A percentile compares a stretch with the other conserved stretches of the same genome.
Conservation (phyloP, 352 stramenopile species). For the Phytophthora macrochlamydospora region DNA sequence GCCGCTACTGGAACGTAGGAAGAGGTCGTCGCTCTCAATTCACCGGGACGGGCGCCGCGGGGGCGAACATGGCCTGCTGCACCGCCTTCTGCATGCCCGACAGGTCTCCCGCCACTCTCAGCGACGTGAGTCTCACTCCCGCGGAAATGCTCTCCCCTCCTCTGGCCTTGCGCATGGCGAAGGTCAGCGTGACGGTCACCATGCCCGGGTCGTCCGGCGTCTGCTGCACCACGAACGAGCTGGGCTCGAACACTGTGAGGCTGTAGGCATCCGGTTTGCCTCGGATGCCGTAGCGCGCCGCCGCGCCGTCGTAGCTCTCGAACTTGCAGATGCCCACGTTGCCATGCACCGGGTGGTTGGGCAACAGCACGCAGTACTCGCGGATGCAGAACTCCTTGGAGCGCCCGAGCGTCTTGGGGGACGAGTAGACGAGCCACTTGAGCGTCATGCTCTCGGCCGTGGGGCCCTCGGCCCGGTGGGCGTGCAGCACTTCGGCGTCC, state of each 20-base stretch:
- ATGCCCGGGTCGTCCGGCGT: constrained; percentile 65
- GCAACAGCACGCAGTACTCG: constrained; percentile 77
- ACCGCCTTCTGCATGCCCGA: constrained; percentile 61
- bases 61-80: constrained; percentile 77
- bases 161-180: constrained; percentile 80
- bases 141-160: constrained; percentile 69
- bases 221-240: constrained; percentile 74
- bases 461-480: constrained; percentile 38
- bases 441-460: constrained; percentile 71
- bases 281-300: constrained; percentile 74
- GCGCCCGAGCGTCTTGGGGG: constrained; percentile 74
- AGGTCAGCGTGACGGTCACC: constrained; percentile 71
- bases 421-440: constrained; percentile 85
- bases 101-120: constrained; percentile 67
- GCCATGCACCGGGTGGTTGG: constrained; percentile 62
- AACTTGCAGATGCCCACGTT: constrained; percentile 75
- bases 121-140: constrained; percentile 67
- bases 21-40: too few species aligned
- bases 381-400: constrained; percentile 85
- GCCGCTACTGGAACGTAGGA: too few species aligned
- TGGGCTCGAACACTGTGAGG: constrained; percentile 79
- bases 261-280: constrained; percentile 79
- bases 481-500: constrained; percentile 80
- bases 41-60: constrained; percentile 19
- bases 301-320: constrained; percentile 82